Conservation (phyloP, 2,329 filamentous ascomycete species). For the Calonectria honghensis region DNA sequence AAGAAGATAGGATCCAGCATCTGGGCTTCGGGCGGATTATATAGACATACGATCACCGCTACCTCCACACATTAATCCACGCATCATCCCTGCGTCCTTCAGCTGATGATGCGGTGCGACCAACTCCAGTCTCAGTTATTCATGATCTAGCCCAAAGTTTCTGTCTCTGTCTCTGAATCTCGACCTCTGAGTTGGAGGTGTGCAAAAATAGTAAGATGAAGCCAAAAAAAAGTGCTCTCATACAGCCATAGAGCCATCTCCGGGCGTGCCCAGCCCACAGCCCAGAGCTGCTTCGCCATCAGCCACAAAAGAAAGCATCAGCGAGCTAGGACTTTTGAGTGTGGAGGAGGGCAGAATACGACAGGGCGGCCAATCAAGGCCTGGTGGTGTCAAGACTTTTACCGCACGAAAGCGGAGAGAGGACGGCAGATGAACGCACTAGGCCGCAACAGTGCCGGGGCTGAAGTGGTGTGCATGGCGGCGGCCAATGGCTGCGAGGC, state of each 20-base stretch:
- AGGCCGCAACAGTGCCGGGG: neutral
- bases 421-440: constrained; percentile 22
- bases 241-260: neutral
- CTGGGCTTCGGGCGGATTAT: neutral
- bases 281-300: constrained; percentile 36
- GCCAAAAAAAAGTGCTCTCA: neutral
- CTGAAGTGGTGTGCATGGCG: constrained; percentile 8
- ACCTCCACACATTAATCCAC: too few species aligned
- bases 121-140: constrained; percentile 25
- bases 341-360: constrained; percentile 12
- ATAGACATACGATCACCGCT: neutral
- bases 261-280: constrained; percentile 24
- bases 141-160: neutral
- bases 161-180: neutral
- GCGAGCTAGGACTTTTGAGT: neutral
- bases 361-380: constrained; percentile 28
- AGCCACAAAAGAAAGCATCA: constrained; percentile 7
- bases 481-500: neutral
- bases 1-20: neutral
- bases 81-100: neutral
- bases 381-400: neutral
- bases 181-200: neutral
- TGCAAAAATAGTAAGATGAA: constrained; percentile 37
- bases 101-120: constrained; percentile 5
- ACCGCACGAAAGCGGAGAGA: constrained; percentile 17